Evolutionary conservation across 73 alveolate genomes (phyloP), one percentile per base, ranked within the genome.

Genomic region (Blepharisma japonicum): DNA sequence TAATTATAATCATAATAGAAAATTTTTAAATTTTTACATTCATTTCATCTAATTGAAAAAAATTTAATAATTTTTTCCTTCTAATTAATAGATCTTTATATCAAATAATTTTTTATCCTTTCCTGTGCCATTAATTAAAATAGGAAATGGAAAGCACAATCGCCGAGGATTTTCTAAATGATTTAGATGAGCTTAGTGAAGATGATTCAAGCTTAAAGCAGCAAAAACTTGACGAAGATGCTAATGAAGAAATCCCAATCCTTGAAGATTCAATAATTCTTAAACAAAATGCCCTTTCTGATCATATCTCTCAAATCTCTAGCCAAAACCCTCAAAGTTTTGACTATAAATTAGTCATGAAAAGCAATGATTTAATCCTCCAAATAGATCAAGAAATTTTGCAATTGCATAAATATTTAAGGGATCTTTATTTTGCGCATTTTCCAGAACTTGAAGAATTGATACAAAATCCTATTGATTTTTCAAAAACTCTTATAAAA

Each of bases 401-500:
- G 27, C 66, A 14, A 14, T 18, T 89, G 6, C 95, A 91, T 70
- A 88, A 91, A 74, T 56, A 53, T 55, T 71, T 86, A 5, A 72
- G 88, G 72, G 96, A 90, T 53, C 84, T 94, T 42, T 96, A 90
- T 78, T 83, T 86, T 4, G 67, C 88, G 54, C 89, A 83, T 71
- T 94, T 96, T 82, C 87, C 94, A 39, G 98, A 96, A 83, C 83
- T 96, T 48, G 96, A 95, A 56, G 77, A 92, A 9, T 84, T 96
- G n/a, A 89, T 96, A 11, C 74, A 89, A 38, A 92, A 86, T 77
- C 97, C 98, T 23, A 71, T 90, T 21, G 97, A 93, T 55, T 96
- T 86, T 76, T 95, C 94, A 14, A 92, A 86, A 77, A 83, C 96
- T 47, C 94, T 94, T 48, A 82, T 83, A 82, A 84, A 81, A 23